Evolutionary conservation across 371 early-diverging fungal species (phyloP), one percentile per base, ranked within the genome.

Genomic region (Umbelopsis sp.): DNA sequence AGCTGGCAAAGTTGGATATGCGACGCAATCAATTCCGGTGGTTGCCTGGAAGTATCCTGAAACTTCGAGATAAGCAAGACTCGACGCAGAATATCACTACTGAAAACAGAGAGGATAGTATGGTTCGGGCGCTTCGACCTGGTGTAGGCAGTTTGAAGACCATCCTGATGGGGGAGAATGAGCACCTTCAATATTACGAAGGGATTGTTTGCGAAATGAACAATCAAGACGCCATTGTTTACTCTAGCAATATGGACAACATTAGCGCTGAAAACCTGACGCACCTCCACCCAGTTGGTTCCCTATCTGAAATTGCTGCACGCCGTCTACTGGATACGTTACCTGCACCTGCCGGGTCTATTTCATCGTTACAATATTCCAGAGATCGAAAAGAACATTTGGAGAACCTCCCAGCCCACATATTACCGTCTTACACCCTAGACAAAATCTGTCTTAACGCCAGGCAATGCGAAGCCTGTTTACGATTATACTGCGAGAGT

Each of bases 1-100:
- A 65, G 1, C 68, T 88, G 10, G 77, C 79, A 53, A 88, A 88
- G 45, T 45, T 88, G 50, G 88, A 88, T 68, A 73, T 84, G 44
- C 78, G 88, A 5, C 68, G 87, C 11, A 88, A 88, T 62, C 68
- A 73, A 45, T 72, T 88, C 16, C 71, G 65, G 20, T 82, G 77
- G 65, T 53, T 86, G 24, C 88, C 88, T 16, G 76, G 85, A 1
- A 80, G 80, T 9, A 70, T 83, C 50, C 32, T 81, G 6, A 69
- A 75, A 0, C 20, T 74, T 9, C 72, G 76, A 6, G 73, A 77
- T 3, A 18, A 53, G 1, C 64, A 71, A 20, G 79, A 81, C 29
- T 71, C 2, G 46, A 69, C 46, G 41, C 48, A 8, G 64, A 70
- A 37, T 16, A 68, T 16, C 69, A 78, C 63, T 20, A 78, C 63